Base-by-base conservation (phyloP, 306 rosid genomes). In the Bauhinia variegata region DNA sequence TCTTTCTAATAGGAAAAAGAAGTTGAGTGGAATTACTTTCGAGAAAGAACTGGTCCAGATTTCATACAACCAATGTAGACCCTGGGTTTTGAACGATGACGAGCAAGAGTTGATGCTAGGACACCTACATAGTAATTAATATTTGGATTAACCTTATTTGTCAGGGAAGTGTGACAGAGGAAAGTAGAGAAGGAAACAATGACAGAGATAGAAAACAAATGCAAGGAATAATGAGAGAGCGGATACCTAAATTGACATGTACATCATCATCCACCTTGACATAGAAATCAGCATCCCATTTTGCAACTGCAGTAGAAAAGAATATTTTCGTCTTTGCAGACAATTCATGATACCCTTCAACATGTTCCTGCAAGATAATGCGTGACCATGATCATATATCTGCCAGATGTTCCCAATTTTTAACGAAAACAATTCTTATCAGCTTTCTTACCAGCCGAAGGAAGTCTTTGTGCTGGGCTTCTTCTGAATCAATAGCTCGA, bases 41-140 rank as follows among this genome's bases (percentile, higher is more conserved):
- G 83, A 42, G 96, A 78, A 64, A 95, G 92, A 67, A 95, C 99
- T 8, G 97, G 96, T 66, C 99, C 97, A 67, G 99, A 95, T 83
- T 95, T 95, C 99, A 95, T 95, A 67, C 99, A 95, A 19, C 99
- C 99, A 18, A 95, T 86, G 69, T 93, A 93, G 50, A 93, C 96
- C 67, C 97, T 86, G 7, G 99, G 99, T 78, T 90, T 93, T 60
- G 97, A 82, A 23, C 87, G 88, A 74, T 95, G 96, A 48, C 82
- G 86, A 39, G 89, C 87, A 72, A 95, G 95, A 67, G 95, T 95
- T 44, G 97, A 65, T 44, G 89, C 97, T 31, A 95, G 73, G 83
- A 85, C 95, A 81, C 99, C 99, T 95, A 70, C 19, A 33, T 7
- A 73, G 50, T 32, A 84, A 71, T 49, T 38, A 14, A 49, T 11